Percentiles rank a stretch among this genome's conserved stretches.
Conservation (phyloP, 441 rosid genomes). For the Raphanus hybrid region DNA sequence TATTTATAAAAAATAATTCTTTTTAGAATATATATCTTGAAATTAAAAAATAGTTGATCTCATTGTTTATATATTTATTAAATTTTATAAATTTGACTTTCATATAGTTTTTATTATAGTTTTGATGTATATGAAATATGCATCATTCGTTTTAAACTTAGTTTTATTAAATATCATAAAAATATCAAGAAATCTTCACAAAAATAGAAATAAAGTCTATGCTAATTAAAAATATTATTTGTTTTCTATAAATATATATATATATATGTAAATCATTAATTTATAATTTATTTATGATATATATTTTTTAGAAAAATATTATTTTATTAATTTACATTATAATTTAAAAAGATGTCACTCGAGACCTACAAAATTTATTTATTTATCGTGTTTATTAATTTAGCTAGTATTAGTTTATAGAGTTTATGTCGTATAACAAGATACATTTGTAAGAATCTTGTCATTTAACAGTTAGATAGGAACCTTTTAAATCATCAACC, state of each 20-base stretch:
- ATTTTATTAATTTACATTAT: no score
- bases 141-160: no score
- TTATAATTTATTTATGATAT: no score
- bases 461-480: not conserved
- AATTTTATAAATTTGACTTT: not conserved
- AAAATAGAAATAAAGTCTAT: no score
- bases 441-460: not conserved
- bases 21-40: not conserved
- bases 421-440: not conserved
- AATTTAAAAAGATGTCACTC: no score
- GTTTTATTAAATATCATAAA: not conserved
- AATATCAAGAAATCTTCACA: no score
- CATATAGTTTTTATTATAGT: not conserved
- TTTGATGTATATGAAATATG: not conserved
- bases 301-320: no score
- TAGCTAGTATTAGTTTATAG: not conserved
- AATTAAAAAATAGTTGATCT: not conserved
- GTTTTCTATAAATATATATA: no score
- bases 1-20: not conserved
- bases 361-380: not conserved
- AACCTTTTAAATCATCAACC: not conserved
- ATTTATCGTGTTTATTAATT: not conserved
- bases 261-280: no score
- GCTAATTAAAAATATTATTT: no score
- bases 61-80: not conserved